These are phyloP conservation scores for Rutidosis leptorrhynchoides DNA, from an alignment of 129 eudicot species.

Conservation along the genomic window DNA sequence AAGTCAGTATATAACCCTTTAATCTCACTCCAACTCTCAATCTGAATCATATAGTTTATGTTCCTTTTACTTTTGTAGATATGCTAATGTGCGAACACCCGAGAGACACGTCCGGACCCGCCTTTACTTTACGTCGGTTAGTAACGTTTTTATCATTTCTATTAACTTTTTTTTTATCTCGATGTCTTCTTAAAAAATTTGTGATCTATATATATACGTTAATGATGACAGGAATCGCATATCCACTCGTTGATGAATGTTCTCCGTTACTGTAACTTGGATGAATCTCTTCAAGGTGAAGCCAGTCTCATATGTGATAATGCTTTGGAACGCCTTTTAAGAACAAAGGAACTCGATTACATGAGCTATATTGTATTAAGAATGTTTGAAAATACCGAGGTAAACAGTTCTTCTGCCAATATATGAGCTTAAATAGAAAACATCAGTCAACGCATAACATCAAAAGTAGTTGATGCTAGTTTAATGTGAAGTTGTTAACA, in stretches of 20 bases:
- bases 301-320: slow-evolving; percentile 70
- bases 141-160: slow-evolving; percentile 22
- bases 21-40: slow-evolving; percentile 5
- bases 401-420: slow-evolving; percentile 28
- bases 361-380: slow-evolving; percentile 92
- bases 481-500: background rate
- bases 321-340: slow-evolving; percentile 78
- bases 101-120: slow-evolving; percentile 97
- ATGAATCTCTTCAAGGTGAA: slow-evolving; percentile 94
- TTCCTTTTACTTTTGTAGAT: slow-evolving; percentile 38
- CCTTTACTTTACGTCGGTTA: slow-evolving; percentile 93
- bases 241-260: slow-evolving; percentile 97
- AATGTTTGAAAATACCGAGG: slow-evolving; percentile 97
- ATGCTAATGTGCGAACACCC: slow-evolving; percentile 96
- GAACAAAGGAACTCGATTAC: slow-evolving; percentile 96
- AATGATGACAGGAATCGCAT: slow-evolving; percentile 78
- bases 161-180: background rate
- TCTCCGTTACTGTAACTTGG: slow-evolving; percentile 96
- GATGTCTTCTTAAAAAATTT: background rate
- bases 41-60: background rate
- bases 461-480: background rate
- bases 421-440: background rate
- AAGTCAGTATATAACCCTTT: slow-evolving; percentile 45
- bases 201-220: background rate
- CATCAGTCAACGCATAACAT: background rate